Evolutionary conservation across 2,329 filamentous ascomycete species (phyloP), one percentile per base, ranked within the genome.

Genomic region (Didymella pomorum): DNA sequence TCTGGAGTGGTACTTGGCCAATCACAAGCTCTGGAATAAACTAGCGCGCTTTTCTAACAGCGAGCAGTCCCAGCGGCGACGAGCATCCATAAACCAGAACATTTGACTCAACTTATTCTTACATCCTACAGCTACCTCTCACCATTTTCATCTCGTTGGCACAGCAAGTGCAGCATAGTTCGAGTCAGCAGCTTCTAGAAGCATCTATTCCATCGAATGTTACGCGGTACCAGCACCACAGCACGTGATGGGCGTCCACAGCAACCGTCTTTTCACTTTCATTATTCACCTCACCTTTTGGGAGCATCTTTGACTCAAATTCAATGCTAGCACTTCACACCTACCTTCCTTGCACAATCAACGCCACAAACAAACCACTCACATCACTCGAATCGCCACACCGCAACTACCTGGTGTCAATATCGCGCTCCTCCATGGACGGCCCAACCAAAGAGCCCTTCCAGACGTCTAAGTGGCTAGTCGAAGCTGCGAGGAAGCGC

Each of bases 401-500:
- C 7, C 5, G 11, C 7, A 1, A 18, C 35, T 20, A 20, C 35
- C 3, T 18, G 9, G 4, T 8, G 14, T 26, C 21, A 23, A 26
- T 9, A 35, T 9, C 16, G 20, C 3, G 25, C 14, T 44, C 11
- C 42, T 28, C n/a, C 31, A 52, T 52, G 41, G 11, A 49, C 23
- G 23, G 16, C 3, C 9, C 23, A 49, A 21, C 33, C 8, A 26
- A 18, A 26, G 33, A 49, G 10, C 33, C 47, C 12, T 48, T 31
- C 12, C 29, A 28, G 21, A 14, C 54, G 41, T 29, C 42, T 8
- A 28, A 45, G 21, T 57, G 48, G 48, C 43, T 52, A 35, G 47
- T 56, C 14, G 53, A 45, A 16, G 47, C 45, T 11, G 26, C 42
- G 3, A 52, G 46, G 7, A 50, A 20, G 54, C 55, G 52, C 54